Conservation (phyloP, 805 yeast species). For the Wickerhamomyces rabaulensis region DNA sequence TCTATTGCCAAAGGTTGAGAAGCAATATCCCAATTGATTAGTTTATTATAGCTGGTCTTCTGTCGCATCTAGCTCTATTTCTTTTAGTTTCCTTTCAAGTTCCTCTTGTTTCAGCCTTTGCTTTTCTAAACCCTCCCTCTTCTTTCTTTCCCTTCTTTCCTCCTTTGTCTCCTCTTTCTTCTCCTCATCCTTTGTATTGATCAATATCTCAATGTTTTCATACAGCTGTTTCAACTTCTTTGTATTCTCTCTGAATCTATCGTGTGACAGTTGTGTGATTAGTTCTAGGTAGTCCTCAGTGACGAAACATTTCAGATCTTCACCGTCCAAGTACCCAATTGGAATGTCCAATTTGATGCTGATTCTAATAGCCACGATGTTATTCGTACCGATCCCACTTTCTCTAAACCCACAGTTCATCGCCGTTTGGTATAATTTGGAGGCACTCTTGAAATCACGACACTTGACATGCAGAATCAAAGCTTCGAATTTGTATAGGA, state of each 20-base stretch:
- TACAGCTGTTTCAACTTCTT: conserved; percentile 48
- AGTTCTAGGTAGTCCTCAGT: conserved; percentile 43
- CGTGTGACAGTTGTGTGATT: conserved; percentile 50
- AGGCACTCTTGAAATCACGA: conserved; percentile 53
- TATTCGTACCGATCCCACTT: conserved; percentile 77
- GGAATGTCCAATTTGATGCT: conserved; percentile 75
- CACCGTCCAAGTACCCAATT: conserved; percentile 48
- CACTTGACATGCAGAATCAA: conserved; percentile 81
- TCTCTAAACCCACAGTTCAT: conserved; percentile 86
- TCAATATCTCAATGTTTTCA: conserved; percentile 34
- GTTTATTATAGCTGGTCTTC: neutral
- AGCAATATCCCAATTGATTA: too few species aligned
- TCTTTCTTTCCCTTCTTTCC: conserved; percentile 49
- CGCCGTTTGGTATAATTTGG: conserved; percentile 59
- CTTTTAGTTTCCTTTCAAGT: neutral
- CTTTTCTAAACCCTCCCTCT: conserved; percentile 36
- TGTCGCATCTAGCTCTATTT: neutral
- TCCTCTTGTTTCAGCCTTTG: conserved; percentile 15
- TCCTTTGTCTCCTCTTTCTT: conserved; percentile 44
- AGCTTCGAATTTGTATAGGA: conserved; percentile 80
- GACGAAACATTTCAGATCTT: conserved; percentile 36
- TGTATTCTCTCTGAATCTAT: conserved; percentile 62
- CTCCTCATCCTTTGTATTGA: conserved; percentile 1
- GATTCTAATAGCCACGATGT: conserved; percentile 72
- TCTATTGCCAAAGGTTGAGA: too few species aligned